phyloP scores from a whole-genome alignment of 352 stramenopile genomes.

The Phytophthora sojae region DNA sequence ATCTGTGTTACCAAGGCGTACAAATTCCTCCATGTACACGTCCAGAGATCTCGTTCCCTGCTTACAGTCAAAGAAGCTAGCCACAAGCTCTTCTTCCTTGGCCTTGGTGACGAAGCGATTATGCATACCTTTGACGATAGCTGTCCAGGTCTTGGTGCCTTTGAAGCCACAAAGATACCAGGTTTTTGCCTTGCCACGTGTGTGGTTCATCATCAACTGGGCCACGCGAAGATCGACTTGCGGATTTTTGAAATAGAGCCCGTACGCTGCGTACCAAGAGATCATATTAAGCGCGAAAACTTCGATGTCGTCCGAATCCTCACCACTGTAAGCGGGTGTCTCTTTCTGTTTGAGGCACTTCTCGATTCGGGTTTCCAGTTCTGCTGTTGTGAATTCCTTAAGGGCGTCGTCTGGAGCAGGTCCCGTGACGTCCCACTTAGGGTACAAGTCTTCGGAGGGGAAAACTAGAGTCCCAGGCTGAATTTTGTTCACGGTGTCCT shows the following conservation, averaged over 20 bases:
- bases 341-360: slow-evolving; percentile 19
- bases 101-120: slow-evolving; percentile 9
- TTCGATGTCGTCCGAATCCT: slow-evolving; percentile 14
- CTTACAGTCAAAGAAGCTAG: slow-evolving; percentile 19
- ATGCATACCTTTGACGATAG: slow-evolving; percentile 8
- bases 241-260: slow-evolving; percentile 3
- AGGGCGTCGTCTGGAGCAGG: neutral
- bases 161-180: slow-evolving; percentile 18
- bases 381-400: neutral
- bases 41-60: slow-evolving; percentile 4
- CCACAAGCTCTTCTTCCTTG: slow-evolving; percentile 9
- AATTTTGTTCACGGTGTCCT: slow-evolving; percentile 18
- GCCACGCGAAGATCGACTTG: slow-evolving; percentile 1
- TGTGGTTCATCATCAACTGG: slow-evolving; percentile 19
- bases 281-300: slow-evolving; percentile 20
- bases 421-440: slow-evolving; percentile 10
- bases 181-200: slow-evolving; percentile 5
- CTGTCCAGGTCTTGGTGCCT: neutral
- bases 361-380: neutral
- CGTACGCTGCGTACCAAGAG: slow-evolving; percentile 12
- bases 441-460: slow-evolving; percentile 1
- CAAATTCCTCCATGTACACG: slow-evolving; percentile 10
- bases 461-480: slow-evolving; percentile 11
- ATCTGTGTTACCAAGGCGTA: slow-evolving; percentile 12
- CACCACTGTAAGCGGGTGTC: slow-evolving; percentile 4